Evolutionary conservation across 2,329 filamentous ascomycete genomes (phyloP), one percentile per base, ranked within the genome.

Genomic region (Claviceps pazoutovae): DNA sequence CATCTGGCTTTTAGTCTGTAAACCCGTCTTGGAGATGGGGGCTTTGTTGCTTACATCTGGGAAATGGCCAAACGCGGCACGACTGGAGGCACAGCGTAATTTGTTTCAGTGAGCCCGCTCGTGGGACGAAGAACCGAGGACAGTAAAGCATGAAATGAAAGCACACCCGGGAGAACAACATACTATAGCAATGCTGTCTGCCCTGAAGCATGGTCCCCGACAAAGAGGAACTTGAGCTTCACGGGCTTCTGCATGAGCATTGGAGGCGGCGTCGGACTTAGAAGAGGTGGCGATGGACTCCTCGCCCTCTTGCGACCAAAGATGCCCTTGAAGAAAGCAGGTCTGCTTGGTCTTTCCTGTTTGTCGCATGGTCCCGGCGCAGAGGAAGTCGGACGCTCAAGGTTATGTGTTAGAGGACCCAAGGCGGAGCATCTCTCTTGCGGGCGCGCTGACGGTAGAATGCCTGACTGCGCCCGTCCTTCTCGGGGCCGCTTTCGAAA

Each of bases 121-220:
- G 13, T 19, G 14, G 16, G 19, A 9, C 16, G 8, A 19, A 34
- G 7, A 19, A 19, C 13, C 1, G 30, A 30, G 21, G 3, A 17
- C 4, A 14, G 36, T 3, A 8, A 41, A 26, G 6, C 4, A 48
- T 2, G 2, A 9, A 17, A 5, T 8, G 19, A 13, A 9, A 41
- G 9, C 6, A 16, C 17, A 9, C 7, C n/a, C 4, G 6, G 2
- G 45, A 16, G 8, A 39, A 8, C 30, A n/a, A 50, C 64, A 50
- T 44, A 69, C 67, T 68, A 69, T 17, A 70, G 57, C 51, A 70
- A 56, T 11, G 66, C 67, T 1, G 68, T 70, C 57, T 70, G 68
- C 2, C 68, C 68, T 1, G 59, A 57, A 0, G 48, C 51, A 2
- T 57, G 57, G 17, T 60, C 60, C 0, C 68, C 68, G 1, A 70